phyloP scores from a whole-genome alignment of 2,329 filamentous ascomycete species.

The Neofusicoccum ribis region DNA sequence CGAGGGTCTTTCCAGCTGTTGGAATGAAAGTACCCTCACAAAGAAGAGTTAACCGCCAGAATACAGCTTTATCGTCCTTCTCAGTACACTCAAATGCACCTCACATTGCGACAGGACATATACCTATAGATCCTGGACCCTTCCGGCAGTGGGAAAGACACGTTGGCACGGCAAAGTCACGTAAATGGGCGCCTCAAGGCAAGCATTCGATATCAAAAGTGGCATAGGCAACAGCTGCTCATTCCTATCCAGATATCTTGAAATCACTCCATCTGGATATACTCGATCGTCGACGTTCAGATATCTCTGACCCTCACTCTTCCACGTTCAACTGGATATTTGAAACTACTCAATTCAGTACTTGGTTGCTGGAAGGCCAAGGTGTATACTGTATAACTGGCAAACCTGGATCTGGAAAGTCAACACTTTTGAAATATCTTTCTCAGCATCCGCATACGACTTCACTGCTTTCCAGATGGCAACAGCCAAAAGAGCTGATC shows the following conservation, averaged over 20 bases:
- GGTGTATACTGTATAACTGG: conserved; percentile 39
- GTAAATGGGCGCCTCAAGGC: no score
- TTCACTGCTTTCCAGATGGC: conserved; percentile 38
- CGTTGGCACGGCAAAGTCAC: no score
- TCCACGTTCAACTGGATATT: neutral
- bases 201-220: no score
- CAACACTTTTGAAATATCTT: conserved; percentile 41
- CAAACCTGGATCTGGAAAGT: conserved; percentile 51
- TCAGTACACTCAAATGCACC: no score
- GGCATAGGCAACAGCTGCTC: no score
- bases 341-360: neutral
- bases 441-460: conserved; percentile 25
- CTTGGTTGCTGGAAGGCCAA: neutral
- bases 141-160: no score
- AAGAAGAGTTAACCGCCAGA: no score
- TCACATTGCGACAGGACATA: no score
- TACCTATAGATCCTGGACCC: no score
- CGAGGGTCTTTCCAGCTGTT: no score
- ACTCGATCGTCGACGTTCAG: neutral
- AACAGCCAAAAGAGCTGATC: conserved; percentile 27
- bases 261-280: neutral
- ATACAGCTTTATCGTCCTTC: no score
- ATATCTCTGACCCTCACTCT: neutral
- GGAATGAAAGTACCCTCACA: no score
- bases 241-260: neutral